These are phyloP conservation scores for Neobulgaria alba DNA, from an alignment of 2,329 filamentous ascomycete genomes.

Conservation along the genomic window DNA sequence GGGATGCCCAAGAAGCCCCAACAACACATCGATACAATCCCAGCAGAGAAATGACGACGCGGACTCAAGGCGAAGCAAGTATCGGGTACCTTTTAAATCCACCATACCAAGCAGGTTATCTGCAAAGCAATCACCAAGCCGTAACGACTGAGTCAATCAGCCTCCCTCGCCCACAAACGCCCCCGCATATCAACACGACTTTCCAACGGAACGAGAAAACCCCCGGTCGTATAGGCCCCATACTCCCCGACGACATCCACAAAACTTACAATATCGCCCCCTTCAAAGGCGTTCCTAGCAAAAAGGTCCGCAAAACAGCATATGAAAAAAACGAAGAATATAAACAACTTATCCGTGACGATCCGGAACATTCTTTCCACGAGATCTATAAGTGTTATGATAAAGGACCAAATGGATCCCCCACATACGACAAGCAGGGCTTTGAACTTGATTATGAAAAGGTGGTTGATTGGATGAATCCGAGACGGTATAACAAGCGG, in stretches of 20 bases:
- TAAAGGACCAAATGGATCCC: conserved; percentile 34
- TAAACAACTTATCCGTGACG: conserved; percentile 1
- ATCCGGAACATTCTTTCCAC: conserved; percentile 4
- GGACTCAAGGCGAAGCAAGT: too few relatives aligned
- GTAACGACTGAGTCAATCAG: too few relatives aligned
- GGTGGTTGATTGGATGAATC: conserved; percentile 11
- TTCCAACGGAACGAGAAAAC: conserved; percentile 2
- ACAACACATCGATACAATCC: too few relatives aligned
- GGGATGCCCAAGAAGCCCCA: too few relatives aligned
- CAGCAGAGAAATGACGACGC: too few relatives aligned
- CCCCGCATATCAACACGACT: too few relatives aligned
- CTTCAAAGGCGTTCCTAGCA: conserved; percentile 6
- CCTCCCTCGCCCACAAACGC: too few relatives aligned
- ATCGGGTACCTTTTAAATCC: too few relatives aligned
- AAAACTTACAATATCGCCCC: conserved; percentile 4
- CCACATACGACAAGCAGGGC: conserved; percentile 30
- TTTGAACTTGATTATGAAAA: conserved; percentile 33
- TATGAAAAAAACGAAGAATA: conserved; percentile 6
- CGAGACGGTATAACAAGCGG: conserved; percentile 8
- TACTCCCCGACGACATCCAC: not conserved
- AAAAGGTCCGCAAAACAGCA: conserved; percentile 6
- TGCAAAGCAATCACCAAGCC: too few relatives aligned
- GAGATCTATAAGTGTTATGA: conserved; percentile 35
- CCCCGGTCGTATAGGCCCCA: conserved; percentile 7
- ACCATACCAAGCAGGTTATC: too few relatives aligned